Base-by-base conservation (phyloP, 805 yeast species). In the Isabelozyma heimii region DNA sequence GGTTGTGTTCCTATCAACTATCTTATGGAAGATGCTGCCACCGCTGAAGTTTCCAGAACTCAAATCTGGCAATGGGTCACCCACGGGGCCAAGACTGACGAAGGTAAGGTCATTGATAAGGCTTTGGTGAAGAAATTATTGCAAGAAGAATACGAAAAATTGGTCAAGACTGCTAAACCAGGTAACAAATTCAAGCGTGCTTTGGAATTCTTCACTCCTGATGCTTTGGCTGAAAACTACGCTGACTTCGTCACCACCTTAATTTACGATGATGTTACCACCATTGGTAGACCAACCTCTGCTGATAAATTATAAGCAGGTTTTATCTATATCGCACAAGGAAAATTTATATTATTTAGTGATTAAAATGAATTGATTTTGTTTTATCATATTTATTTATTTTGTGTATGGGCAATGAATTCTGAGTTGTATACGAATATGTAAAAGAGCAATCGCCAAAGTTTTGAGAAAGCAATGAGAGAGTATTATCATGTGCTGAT, bases 11-110 rank as follows among this genome's bases (percentile, higher is more conserved):
- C 95, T 56, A 87, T 87, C 66, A 87, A 87, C 73, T 81, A 83
- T 66, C 75, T 87, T 67, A 87, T 87, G 95, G 95, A 87, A 70
- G 95, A 87, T 67, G 95, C 95, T 27, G 94, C 94, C 33, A 87
- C 95, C 45, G 92, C 94, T 39, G 95, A 87, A 69, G 95, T 87
- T 38, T 84, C 91, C 37, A 80, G 94, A 72, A 79, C 90, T 52
- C 92, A 87, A 70, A 75, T 87, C 57, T 84, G 84, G 77, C 90
- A 89, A 64, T 87, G 95, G 95, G 87, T 84, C 46, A 85, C 83
- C 50, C 91, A 87, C 64, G 81, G 82, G 42, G 86, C 82, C 42
- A 70, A 63, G 48, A 76, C 81, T 47, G 89, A 85, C 59, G 75
- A 83, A 24, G 84, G 84, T 44, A 77, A 73, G 47, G 70, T 60